Percentiles rank a stretch among this genome's conserved stretches.
Evolutionary conservation across 352 stramenopile species (phyloP).

Genomic region (Globisporangium radiosum): DNA sequence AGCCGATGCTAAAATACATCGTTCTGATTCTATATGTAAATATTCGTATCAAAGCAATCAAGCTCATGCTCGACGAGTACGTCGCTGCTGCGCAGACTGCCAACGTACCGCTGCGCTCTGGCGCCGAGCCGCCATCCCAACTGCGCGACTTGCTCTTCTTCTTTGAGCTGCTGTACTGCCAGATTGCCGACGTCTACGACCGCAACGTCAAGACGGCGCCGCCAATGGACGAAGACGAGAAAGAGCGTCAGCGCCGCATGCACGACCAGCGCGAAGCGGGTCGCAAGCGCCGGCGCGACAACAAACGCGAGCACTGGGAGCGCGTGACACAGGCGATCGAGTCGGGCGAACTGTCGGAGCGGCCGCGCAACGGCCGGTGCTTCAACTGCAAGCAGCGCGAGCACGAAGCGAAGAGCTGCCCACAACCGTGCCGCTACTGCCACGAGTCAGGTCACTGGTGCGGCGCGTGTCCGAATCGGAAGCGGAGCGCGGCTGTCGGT

Average conservation of each 20-base stretch:
- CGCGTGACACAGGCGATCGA: slow-evolving; percentile 41
- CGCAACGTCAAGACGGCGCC: slow-evolving; percentile 47
- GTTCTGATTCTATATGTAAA: too few relatives aligned
- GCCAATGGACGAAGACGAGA: slow-evolving; percentile 78
- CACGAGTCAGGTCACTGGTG: slow-evolving; percentile 71
- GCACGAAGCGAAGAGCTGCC: slow-evolving; percentile 73
- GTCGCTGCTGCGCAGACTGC: slow-evolving; percentile 28
- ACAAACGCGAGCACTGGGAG: slow-evolving; percentile 52
- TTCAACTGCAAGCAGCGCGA: slow-evolving; percentile 84
- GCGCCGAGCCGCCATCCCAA: slow-evolving; percentile 22
- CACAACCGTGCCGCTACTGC: slow-evolving; percentile 75
- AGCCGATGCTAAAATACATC: too few relatives aligned
- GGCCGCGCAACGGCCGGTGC: slow-evolving; percentile 55
- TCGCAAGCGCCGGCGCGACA: slow-evolving; percentile 61
- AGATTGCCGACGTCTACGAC: slow-evolving; percentile 63
- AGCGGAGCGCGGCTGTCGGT: slow-evolving; percentile 34
- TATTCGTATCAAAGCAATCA: slow-evolving; percentile 36
- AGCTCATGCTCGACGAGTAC: slow-evolving; percentile 81
- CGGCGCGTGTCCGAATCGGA: slow-evolving; percentile 64
- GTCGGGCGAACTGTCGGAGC: slow-evolving; percentile 35
- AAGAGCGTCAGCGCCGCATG: slow-evolving; percentile 66
- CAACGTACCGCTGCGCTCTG: slow-evolving; percentile 24
- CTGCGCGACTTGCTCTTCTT: slow-evolving; percentile 76
- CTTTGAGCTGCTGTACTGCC: slow-evolving; percentile 68
- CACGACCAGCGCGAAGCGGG: slow-evolving; percentile 37